These are phyloP conservation scores for Daldinia vernicosa DNA, from an alignment of 495 filamentous ascomycete genomes.

Conservation along the genomic window DNA sequence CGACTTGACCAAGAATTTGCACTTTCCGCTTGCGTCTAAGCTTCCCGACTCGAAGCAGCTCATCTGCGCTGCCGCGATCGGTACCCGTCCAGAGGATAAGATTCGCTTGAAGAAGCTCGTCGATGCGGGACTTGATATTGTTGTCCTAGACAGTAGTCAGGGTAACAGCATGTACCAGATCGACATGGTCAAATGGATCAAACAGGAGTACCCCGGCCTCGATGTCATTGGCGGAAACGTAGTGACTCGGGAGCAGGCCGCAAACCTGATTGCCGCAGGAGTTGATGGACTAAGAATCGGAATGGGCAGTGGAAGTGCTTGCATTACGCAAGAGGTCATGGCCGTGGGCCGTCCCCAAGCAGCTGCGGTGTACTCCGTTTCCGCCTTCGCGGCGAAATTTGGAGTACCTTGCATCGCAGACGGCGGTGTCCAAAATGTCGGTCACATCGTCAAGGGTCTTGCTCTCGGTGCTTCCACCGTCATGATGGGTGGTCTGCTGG, in stretches of 20 bases:
- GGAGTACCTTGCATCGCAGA: constrained; percentile 98
- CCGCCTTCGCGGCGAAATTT: constrained; percentile 87
- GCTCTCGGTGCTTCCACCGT: constrained; percentile 93
- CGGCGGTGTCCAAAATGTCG: constrained; percentile 97
- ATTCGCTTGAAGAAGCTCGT: constrained; percentile 83
- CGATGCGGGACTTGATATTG: constrained; percentile 95
- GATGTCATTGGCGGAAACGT: constrained; percentile 99
- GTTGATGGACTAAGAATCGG: constrained; percentile 97
- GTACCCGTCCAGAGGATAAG: constrained; percentile 93
- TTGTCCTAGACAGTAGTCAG: constrained; percentile 93
- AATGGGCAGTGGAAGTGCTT: constrained; percentile 97
- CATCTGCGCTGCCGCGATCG: constrained; percentile 93
- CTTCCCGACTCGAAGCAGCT: constrained; percentile 97
- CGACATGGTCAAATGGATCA: constrained; percentile 96
- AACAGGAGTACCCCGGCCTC: constrained; percentile 80
- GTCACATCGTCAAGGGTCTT: constrained; percentile 98
- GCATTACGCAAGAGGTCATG: constrained; percentile 99
- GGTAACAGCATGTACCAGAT: constrained; percentile 98
- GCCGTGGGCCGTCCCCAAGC: constrained; percentile 96
- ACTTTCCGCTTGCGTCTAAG: constrained; percentile 97
- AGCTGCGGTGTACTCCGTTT: constrained; percentile 87
- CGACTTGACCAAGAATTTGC: constrained; percentile 97
- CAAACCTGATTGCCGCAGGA: constrained; percentile 88
- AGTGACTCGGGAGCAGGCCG: constrained; percentile 94
- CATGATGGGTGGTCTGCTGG: constrained; percentile 99